A percentile compares a stretch with the other conserved stretches of the same genome.
phyloP scores from a whole-genome alignment of 1,284 basidiomycete species.

The Coniferiporia weirii region DNA sequence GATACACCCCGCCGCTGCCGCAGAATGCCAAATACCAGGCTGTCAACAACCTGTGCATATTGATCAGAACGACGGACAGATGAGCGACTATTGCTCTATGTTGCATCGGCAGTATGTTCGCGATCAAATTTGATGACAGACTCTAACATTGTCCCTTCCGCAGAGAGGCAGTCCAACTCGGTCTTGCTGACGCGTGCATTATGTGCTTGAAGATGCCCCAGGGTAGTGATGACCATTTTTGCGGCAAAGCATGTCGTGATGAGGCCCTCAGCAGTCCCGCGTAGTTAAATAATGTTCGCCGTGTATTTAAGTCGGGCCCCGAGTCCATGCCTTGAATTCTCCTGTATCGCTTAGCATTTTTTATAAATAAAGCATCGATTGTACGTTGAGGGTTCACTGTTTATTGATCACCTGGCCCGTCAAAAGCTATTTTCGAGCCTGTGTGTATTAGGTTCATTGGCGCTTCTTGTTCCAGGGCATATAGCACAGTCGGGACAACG shows the following conservation, averaged over 20 bases:
- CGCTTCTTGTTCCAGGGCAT: neutral
- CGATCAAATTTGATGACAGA: neutral
- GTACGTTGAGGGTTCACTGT: no score
- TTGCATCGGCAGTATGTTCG: conserved; percentile 45
- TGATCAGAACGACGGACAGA: conserved; percentile 37
- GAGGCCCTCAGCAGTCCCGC: conserved; percentile 39
- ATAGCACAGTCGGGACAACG: neutral
- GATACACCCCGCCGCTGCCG: conserved; percentile 22
- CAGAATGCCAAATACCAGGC: conserved; percentile 41
- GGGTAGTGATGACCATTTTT: conserved; percentile 47
- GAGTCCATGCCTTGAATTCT: no score
- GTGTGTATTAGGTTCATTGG: no score
- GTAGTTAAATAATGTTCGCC: no score
- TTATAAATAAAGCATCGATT: no score
- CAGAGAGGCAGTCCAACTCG: conserved; percentile 44
- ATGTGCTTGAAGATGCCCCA: conserved; percentile 50
- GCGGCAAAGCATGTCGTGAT: conserved; percentile 42
- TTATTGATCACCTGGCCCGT: no score
- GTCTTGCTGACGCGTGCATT: conserved; percentile 43
- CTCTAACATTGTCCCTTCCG: neutral
- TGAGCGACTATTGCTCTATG: conserved; percentile 47
- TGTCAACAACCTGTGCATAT: conserved; percentile 46
- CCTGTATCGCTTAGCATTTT: no score
- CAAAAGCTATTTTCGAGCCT: no score
- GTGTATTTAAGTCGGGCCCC: neutral